Conservation (phyloP, 306 rosid species). For the Boehmeria nivea region DNA sequence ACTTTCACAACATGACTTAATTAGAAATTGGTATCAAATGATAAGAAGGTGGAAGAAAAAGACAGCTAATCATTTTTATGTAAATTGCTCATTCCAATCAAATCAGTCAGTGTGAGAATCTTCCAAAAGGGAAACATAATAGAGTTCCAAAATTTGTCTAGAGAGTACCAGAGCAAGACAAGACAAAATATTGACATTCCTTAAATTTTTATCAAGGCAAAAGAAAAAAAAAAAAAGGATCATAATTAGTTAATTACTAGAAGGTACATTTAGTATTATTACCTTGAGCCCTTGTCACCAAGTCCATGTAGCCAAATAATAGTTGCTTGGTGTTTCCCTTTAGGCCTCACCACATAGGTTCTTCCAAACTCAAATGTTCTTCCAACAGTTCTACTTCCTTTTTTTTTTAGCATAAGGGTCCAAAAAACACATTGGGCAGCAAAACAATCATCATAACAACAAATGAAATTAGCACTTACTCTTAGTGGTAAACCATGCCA, state of each 20-base stretch:
- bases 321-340: slow-evolving; percentile 95
- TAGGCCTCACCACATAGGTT: slow-evolving; percentile 95
- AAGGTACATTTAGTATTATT: no score
- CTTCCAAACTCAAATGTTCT: slow-evolving; percentile 83
- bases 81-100: slow-evolving; percentile 33
- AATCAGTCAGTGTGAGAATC: slow-evolving; percentile 48
- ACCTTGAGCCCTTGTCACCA: slow-evolving; percentile 98
- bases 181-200: slow-evolving; percentile 43
- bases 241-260: neutral
- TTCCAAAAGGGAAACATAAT: slow-evolving; percentile 30
- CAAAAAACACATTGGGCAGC: no score
- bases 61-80: slow-evolving; percentile 24
- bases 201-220: slow-evolving; percentile 31
- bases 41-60: no score
- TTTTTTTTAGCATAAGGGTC: slow-evolving; percentile 22
- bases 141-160: slow-evolving; percentile 32
- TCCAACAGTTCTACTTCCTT: slow-evolving; percentile 79
- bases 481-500: no score
- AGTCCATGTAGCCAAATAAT: slow-evolving; percentile 98
- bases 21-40: no score
- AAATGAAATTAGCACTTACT: no score
- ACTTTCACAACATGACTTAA: neutral
- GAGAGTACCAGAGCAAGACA: slow-evolving; percentile 46
- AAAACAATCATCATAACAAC: no score
- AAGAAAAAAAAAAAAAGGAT: slow-evolving; percentile 22